Evolutionary conservation across 208 protist genomes (phyloP).

Genomic region (Blastocrithidia nonstop): DNA sequence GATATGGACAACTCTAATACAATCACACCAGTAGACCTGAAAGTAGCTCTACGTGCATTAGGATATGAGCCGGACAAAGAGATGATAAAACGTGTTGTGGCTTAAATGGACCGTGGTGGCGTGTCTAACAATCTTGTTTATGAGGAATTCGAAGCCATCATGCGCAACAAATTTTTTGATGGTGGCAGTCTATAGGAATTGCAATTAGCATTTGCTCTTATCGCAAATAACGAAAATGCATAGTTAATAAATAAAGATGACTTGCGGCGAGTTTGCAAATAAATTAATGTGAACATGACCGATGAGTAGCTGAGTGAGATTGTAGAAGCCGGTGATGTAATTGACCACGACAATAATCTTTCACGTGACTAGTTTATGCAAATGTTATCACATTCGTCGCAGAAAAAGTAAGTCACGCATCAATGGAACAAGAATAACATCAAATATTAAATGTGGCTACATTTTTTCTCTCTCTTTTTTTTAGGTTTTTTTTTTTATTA

Average conservation of each 20-base stretch:
- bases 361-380: slow-evolving; percentile 89
- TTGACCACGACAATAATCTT: slow-evolving; percentile 89
- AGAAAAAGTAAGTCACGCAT: slow-evolving; percentile 7
- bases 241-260: slow-evolving; percentile 94
- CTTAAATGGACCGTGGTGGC: slow-evolving; percentile 84
- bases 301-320: slow-evolving; percentile 94
- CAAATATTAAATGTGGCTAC: background rate
- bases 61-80: slow-evolving; percentile 93
- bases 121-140: slow-evolving; percentile 84
- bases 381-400: slow-evolving; percentile 70
- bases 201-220: slow-evolving; percentile 88
- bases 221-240: slow-evolving; percentile 85
- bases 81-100: slow-evolving; percentile 79
- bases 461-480: slow-evolving; percentile 1
- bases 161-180: slow-evolving; percentile 80
- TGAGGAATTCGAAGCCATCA: slow-evolving; percentile 82
- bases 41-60: slow-evolving; percentile 87
- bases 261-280: slow-evolving; percentile 85
- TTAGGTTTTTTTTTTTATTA: background rate
- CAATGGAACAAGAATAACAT: no score
- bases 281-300: slow-evolving; percentile 91
- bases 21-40: slow-evolving; percentile 88
- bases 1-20: slow-evolving; percentile 88
- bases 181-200: slow-evolving; percentile 86
- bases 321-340: slow-evolving; percentile 88